Base-by-base conservation (phyloP, 352 stramenopile genomes). In the Phytopythium oedochilum region DNA sequence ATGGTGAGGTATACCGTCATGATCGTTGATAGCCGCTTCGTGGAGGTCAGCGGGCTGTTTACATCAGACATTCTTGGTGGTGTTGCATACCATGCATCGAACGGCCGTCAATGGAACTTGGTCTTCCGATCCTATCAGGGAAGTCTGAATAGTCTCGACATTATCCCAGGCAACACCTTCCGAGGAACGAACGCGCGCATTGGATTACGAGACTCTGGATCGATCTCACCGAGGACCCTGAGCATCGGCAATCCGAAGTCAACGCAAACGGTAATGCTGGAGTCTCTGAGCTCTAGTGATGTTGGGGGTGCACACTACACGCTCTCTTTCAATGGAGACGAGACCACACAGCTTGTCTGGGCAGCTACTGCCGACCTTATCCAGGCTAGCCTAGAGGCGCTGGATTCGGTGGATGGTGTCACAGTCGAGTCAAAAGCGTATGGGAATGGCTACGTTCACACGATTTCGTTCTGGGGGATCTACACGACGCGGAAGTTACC, bases 381-480 rank as follows among this genome's bases (percentile, higher is more conserved):
- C 20, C 83, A 89, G 53, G 18, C 48, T 9, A 55, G 51, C 10
- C 63, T 89, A 0, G 73, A 89, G 25, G 59, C 25, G 14, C 60
- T 89, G 2, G 65, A 78, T 40, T 69, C 53, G 15, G 63, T 93
- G 0, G 70, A 89, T 22, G 74, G 75, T 14, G 75, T 87, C 3
- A 85, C 47, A 0, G 70, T 93, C 5, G 59, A 44, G 0, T 87
- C 83, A 0, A 38, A 70, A 10, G 44, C 64, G 3, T 60, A 67
- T 3, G 64, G 64, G 22, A 70, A 84, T 8, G 89, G 79, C 11
- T 89, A 84, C 36, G 63, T 96, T 7, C 89, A 95, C 60, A 88
- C 77, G 0, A 71, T 96, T 55, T 83, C 63, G n/a, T 96, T 97
- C 44, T 96, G 85, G 86, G 88, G 88, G 4, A 74, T 68, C 18